Evolutionary conservation across 2,329 filamentous ascomycete species (phyloP), one percentile per base, ranked within the genome.

Genomic region (Talaromyces sp.): DNA sequence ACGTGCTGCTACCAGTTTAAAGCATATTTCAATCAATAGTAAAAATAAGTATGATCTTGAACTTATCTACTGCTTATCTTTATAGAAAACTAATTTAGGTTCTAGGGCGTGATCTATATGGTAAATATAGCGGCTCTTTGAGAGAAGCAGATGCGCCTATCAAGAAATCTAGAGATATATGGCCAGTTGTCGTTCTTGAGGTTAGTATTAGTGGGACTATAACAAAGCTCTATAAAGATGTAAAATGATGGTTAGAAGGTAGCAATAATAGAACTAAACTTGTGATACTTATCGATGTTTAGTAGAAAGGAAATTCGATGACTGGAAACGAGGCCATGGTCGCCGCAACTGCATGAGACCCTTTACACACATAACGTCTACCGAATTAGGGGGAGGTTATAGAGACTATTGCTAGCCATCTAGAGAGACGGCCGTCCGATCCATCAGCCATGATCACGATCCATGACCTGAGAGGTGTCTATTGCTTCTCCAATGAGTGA

Each of bases 111-210:
- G 3, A 1, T 34, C 34, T 40, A 4, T 5, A n/a, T 29, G 25
- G 34, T 5, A 1, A 29, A 27, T 63, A 34, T 13, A 19, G 17
- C 15, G 4, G 15, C 19, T 56, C 47, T 29, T 13, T 22, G 22
- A 63, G 54, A 61, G 2, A 62, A 62, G 31, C 60, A 51, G 60
- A 62, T 54, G 60, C 47, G 4, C 54, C 47, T 53, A 4, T 63
- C 36, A 63, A 11, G 49, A 45, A 43, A 2, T 34, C 25, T 13
- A 22, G 11, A 53, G 43, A 8, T 15, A 15, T 43, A 62, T 62
- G 22, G 22, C 63, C 65, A 36, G 59, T 38, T 27, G 51, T 36
- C 31, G 40, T 66, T 34, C 65, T 40, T 38, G 13, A 45, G 53
- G 25, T 10, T 17, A n/a, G 31, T 34, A 62, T 62, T 54, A 54